Percentiles rank a stretch among this genome's conserved stretches.
Conservation (phyloP, 768 basidiomycete species). For the Kwoniella newhampshirensis region DNA sequence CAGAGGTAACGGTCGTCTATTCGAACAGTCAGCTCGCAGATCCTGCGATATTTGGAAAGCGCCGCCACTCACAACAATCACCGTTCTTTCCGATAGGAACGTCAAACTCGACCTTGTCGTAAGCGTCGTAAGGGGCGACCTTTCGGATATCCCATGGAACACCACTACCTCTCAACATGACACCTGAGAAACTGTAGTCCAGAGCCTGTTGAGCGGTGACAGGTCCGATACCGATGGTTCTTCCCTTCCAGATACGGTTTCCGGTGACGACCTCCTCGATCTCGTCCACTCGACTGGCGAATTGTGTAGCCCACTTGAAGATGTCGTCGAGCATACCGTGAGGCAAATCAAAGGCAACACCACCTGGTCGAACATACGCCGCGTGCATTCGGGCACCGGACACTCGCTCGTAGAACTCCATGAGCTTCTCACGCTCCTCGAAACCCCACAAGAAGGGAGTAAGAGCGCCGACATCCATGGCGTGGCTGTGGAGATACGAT, state of each 20-base stretch:
- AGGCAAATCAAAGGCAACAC: conserved; percentile 95
- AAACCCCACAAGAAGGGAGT: conserved; percentile 99
- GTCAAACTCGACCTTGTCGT: conserved; percentile 96
- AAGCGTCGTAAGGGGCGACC: conserved; percentile 90
- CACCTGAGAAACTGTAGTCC: conserved; percentile 90
- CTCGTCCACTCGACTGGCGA: conserved; percentile 84
- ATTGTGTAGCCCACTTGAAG: conserved; percentile 96
- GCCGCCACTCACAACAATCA: conserved; percentile 67
- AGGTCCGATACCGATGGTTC: conserved; percentile 83
- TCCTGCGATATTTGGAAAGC: not conserved
- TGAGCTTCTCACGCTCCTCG: conserved; percentile 98
- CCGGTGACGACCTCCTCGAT: conserved; percentile 97
- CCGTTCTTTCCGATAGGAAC: conserved; percentile 95
- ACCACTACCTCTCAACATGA: conserved; percentile 93
- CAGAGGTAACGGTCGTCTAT: conserved; percentile 87
- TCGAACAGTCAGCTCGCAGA: no score
- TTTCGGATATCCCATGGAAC: conserved; percentile 91
- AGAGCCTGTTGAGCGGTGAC: conserved; percentile 91
- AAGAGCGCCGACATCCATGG: conserved; percentile 80
- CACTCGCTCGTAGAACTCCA: conserved; percentile 99
- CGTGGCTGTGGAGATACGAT: conserved; percentile 28
- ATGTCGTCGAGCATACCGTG: conserved; percentile 99
- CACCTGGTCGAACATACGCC: conserved; percentile 96
- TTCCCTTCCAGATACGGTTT: conserved; percentile 96
- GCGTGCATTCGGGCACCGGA: conserved; percentile 96